These are phyloP conservation scores for Leonotis leonurus DNA, from an alignment of 257 asterid genomes.

Conservation along the genomic window DNA sequence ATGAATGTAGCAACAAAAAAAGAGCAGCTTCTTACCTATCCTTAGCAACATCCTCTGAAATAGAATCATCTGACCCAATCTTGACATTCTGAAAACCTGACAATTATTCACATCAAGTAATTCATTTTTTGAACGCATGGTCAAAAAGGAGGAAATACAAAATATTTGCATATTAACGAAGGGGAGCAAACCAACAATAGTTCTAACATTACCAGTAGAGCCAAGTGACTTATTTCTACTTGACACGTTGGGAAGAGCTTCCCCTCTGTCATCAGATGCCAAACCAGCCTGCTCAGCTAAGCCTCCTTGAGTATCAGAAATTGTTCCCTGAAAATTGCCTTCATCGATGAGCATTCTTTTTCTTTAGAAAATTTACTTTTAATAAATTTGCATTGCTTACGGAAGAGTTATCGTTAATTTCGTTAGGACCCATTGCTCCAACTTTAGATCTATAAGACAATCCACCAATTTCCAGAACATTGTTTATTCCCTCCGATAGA, in stretches of 20 bases:
- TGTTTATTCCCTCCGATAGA: conserved; percentile 32
- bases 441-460: conserved; percentile 44
- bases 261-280: conserved; percentile 32
- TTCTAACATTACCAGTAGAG: conserved; percentile 38
- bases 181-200: background rate
- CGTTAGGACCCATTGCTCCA: conserved; percentile 36
- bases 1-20: background rate
- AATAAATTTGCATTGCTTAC: conserved; percentile 26
- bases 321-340: conserved; percentile 42
- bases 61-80: conserved; percentile 39
- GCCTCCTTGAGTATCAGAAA: conserved; percentile 42
- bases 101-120: conserved; percentile 14
- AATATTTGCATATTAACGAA: background rate
- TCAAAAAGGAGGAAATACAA: background rate
- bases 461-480: conserved; percentile 38
- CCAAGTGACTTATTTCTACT: conserved; percentile 47
- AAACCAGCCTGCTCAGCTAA: conserved; percentile 32
- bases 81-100: conserved; percentile 46
- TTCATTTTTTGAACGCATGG: background rate
- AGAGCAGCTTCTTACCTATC: conserved; percentile 46
- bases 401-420: conserved; percentile 41
- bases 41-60: conserved; percentile 41
- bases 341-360: conserved; percentile 24
- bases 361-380: conserved; percentile 10
- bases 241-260: conserved; percentile 32